These are phyloP conservation scores for Diplocarpon rosae DNA, from an alignment of 2,329 filamentous ascomycete genomes.

Conservation along the genomic window DNA sequence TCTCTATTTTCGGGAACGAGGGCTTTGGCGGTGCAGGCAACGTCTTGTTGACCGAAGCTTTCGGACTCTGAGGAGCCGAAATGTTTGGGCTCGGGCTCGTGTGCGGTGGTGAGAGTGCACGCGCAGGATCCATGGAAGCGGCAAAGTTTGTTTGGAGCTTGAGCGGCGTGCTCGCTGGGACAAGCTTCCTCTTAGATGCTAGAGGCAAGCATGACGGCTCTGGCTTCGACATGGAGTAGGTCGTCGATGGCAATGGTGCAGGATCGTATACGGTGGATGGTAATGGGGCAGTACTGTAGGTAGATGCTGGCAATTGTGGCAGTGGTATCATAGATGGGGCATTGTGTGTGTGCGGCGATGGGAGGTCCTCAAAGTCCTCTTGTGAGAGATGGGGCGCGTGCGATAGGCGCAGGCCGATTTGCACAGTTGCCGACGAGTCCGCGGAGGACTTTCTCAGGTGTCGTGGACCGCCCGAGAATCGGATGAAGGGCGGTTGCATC, in stretches of 20 bases:
- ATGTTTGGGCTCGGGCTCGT: conserved; percentile 1
- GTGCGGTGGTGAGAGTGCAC: conserved; percentile 2
- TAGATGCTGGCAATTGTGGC: conserved; percentile 5
- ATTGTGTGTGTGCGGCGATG: conserved; percentile 27
- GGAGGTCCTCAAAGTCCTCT: conserved; percentile 7
- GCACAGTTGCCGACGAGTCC: conserved; percentile 55
- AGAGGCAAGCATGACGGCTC: no score
- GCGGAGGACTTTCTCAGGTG: conserved; percentile 47
- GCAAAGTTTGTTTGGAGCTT: conserved; percentile 8
- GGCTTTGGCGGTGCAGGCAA: conserved; percentile 16
- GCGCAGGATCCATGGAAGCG: conserved; percentile 1
- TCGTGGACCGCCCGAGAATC: conserved; percentile 10
- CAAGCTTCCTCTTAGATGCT: background rate
- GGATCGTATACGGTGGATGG: no score
- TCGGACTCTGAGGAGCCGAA: conserved; percentile 7
- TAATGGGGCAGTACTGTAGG: background rate
- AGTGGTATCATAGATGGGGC: conserved; percentile 15
- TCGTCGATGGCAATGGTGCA: conserved; percentile 6
- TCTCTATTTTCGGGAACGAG: conserved; percentile 20
- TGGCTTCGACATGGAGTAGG: conserved; percentile 8
- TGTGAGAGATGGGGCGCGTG: conserved; percentile 27
- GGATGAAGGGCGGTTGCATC: conserved; percentile 18
- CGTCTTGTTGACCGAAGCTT: conserved; percentile 12
- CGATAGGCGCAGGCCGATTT: conserved; percentile 61
- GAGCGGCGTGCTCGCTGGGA: conserved; percentile 5